A percentile compares a stretch with the other conserved stretches of the same genome.
Evolutionary conservation across 2,329 filamentous ascomycete species (phyloP).

Genomic region (Ceratocystis papillata): DNA sequence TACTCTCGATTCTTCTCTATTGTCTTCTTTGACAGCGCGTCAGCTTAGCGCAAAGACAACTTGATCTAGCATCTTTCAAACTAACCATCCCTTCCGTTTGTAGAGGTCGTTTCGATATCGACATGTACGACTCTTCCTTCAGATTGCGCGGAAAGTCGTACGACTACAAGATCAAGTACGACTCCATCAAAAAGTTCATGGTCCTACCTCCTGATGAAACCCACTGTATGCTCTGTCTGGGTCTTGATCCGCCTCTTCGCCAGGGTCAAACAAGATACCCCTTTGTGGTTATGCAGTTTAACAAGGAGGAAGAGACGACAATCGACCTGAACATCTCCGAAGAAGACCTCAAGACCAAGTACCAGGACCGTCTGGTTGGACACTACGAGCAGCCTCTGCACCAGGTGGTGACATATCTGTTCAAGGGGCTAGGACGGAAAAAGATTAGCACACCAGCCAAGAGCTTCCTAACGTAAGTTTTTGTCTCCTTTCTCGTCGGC

Average conservation of each 20-base stretch:
- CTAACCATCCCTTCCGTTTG: conserved; percentile 28
- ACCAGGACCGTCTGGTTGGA: conserved; percentile 76
- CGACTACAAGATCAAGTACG: conserved; percentile 99
- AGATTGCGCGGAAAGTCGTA: conserved; percentile 96
- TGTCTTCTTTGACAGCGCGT: too few species aligned
- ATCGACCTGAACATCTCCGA: conserved; percentile 95
- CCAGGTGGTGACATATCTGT: conserved; percentile 88
- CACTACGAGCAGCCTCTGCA: conserved; percentile 92
- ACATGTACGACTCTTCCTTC: conserved; percentile 98
- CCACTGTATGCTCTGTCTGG: conserved; percentile 88
- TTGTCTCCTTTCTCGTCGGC: not conserved
- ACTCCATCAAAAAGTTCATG: conserved; percentile 98
- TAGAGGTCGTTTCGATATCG: conserved; percentile 98
- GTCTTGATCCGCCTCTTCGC: conserved; percentile 84
- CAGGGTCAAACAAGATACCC: conserved; percentile 97
- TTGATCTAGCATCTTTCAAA: not conserved
- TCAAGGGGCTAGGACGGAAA: conserved; percentile 87
- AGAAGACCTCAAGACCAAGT: conserved; percentile 69
- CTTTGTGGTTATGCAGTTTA: conserved; percentile 98
- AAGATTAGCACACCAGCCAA: conserved; percentile 89
- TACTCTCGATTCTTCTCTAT: conserved; percentile 23
- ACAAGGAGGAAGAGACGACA: conserved; percentile 92
- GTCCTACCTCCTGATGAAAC: conserved; percentile 93
- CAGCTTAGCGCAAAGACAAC: too few species aligned
- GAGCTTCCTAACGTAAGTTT: conserved; percentile 67